A percentile compares a stretch with the other conserved stretches of the same genome.
Conservation (phyloP, 192 early-diverging fungal species). For the Entomortierella beljakovae region DNA sequence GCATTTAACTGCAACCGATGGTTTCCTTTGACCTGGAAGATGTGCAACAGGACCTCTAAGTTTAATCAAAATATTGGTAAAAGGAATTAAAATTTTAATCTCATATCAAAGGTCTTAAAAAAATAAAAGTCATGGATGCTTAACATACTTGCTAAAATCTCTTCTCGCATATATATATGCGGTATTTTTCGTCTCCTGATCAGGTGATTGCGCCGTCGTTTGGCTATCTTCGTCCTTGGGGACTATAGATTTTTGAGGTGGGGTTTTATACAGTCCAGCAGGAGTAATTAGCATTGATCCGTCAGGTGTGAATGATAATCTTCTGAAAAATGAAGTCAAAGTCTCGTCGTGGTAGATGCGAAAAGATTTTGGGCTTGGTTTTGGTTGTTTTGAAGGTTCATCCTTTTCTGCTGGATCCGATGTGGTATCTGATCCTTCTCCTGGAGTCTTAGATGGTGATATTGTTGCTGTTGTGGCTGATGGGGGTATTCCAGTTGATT, state of each 20-base stretch:
- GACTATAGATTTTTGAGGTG: constrained; percentile 4
- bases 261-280: constrained; percentile 72
- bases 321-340: constrained; percentile 90
- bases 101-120: neutral
- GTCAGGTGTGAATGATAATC: constrained; percentile 89
- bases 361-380: constrained; percentile 42
- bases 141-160: constrained; percentile 59
- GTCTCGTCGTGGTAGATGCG: constrained; percentile 88
- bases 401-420: constrained; percentile 27
- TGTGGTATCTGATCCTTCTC: neutral
- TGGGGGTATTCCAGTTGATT: no score
- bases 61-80: neutral
- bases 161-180: constrained; percentile 77
- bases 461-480: neutral
- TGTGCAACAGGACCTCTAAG: constrained; percentile 74
- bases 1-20: constrained; percentile 84
- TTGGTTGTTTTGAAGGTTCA: constrained; percentile 28
- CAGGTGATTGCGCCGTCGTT: constrained; percentile 8
- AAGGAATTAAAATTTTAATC: neutral
- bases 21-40: constrained; percentile 78
- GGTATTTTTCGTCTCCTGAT: constrained; percentile 65
- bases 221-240: constrained; percentile 30
- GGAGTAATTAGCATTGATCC: constrained; percentile 86
- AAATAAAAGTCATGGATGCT: neutral
- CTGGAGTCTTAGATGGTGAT: neutral